Conservation (phyloP, 805 yeast genomes). For the Wickerhamiella domercqiae region DNA sequence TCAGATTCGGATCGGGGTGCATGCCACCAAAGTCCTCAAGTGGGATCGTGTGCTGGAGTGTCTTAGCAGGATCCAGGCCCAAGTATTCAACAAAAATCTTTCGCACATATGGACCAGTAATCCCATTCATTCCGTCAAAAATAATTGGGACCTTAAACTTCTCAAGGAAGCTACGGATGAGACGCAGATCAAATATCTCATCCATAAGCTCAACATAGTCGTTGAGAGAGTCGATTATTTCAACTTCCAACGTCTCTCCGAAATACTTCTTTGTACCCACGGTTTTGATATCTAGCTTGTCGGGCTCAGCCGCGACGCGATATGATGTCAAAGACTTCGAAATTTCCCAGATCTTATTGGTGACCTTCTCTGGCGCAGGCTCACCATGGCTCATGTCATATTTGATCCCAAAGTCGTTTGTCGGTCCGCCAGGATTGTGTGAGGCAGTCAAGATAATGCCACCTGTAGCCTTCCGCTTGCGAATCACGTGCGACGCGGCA, state of each 20-base stretch:
- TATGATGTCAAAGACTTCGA: slow-evolving; percentile 46
- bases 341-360: slow-evolving; percentile 66
- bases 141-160: slow-evolving; percentile 51
- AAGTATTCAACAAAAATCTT: slow-evolving; percentile 73
- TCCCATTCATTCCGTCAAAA: slow-evolving; percentile 87
- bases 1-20: slow-evolving; percentile 95
- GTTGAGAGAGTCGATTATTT: slow-evolving; percentile 65
- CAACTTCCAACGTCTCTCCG: slow-evolving; percentile 41
- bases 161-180: slow-evolving; percentile 57
- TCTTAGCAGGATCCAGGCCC: slow-evolving; percentile 45
- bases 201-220: slow-evolving; percentile 70
- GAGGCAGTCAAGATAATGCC: slow-evolving; percentile 94
- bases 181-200: slow-evolving; percentile 71
- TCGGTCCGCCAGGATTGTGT: slow-evolving; percentile 96
- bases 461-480: slow-evolving; percentile 61
- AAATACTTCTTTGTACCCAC: slow-evolving; percentile 35
- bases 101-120: slow-evolving; percentile 90
- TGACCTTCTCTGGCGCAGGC: slow-evolving; percentile 93
- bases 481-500: slow-evolving; percentile 86
- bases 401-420: slow-evolving; percentile 84
- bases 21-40: slow-evolving; percentile 89
- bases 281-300: slow-evolving; percentile 44
- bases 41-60: slow-evolving; percentile 68
- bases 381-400: slow-evolving; percentile 93
- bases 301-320: slow-evolving; percentile 39